A percentile compares a stretch with the other conserved stretches of the same genome.
Evolutionary conservation across 179 eudicot genomes (phyloP).

Genomic region (Corrigiola litoralis): DNA sequence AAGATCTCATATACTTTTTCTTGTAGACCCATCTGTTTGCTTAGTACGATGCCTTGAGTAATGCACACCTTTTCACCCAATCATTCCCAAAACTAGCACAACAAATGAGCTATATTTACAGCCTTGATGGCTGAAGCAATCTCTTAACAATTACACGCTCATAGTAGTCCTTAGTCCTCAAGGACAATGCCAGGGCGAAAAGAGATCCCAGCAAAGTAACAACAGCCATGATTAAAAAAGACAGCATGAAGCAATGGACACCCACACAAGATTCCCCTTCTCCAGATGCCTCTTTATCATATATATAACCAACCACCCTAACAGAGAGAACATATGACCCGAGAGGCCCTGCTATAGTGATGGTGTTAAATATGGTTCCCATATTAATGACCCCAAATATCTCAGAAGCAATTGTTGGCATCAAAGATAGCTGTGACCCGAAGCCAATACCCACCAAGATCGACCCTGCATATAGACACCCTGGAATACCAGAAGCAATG

Average conservation of each 20-base stretch:
- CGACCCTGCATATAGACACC: conserved; percentile 61
- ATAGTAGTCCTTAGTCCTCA: conserved; percentile 56
- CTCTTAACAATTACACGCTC: conserved; percentile 34
- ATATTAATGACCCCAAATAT: conserved; percentile 68
- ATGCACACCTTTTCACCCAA: not conserved
- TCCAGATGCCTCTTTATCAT: conserved; percentile 53
- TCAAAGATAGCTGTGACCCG: conserved; percentile 84
- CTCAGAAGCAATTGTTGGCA: conserved; percentile 83
- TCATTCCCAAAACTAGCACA: not conserved
- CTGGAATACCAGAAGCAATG: conserved; percentile 72
- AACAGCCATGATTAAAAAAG: conserved; percentile 62
- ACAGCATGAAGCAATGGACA: conserved; percentile 55
- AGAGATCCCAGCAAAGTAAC: conserved; percentile 50
- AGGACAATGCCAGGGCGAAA: conserved; percentile 39
- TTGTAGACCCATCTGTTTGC: no score
- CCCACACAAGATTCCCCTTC: conserved; percentile 50
- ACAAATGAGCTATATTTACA: not conserved
- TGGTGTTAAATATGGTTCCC: conserved; percentile 84
- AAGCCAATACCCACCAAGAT: conserved; percentile 68
- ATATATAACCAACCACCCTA: conserved; percentile 63
- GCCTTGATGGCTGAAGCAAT: conserved; percentile 14
- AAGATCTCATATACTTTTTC: no score
- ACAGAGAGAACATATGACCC: conserved; percentile 82
- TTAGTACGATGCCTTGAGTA: no score
- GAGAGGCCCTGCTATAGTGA: conserved; percentile 67